Evolutionary conservation across 108 stramenopile genomes (phyloP).

Genomic region (Cylindrotheca fusiformis): DNA sequence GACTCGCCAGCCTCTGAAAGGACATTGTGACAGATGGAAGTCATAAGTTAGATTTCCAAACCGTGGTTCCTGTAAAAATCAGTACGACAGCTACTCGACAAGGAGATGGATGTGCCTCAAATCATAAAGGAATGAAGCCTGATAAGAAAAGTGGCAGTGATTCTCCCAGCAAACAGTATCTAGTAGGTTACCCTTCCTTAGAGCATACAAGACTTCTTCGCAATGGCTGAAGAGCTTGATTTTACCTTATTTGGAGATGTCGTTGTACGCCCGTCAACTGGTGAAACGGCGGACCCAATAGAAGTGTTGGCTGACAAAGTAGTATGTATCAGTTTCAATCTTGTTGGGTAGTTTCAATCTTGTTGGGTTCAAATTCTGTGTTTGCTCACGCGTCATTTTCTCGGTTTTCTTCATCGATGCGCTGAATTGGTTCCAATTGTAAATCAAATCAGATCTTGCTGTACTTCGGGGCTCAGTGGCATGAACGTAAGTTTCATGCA

Average conservation of each 20-base stretch:
- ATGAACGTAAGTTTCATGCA: conserved; percentile 50
- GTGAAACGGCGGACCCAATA: conserved; percentile 21
- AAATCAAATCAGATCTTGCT: conserved; percentile 30
- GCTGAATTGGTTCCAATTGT: neutral
- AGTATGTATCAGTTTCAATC: conserved; percentile 15
- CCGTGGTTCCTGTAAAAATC: too few relatives aligned
- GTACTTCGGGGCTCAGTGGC: conserved; percentile 65
- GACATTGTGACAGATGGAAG: too few relatives aligned
- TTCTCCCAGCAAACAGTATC: too few relatives aligned
- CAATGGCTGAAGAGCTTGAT: conserved; percentile 24
- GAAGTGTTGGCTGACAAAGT: conserved; percentile 36
- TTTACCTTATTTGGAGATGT: conserved; percentile 31
- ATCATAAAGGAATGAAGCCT: too few relatives aligned
- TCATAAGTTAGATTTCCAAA: too few relatives aligned
- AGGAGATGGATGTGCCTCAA: too few relatives aligned
- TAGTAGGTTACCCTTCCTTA: too few relatives aligned
- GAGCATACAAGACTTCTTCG: too few relatives aligned
- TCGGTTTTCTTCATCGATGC: neutral
- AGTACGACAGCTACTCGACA: too few relatives aligned
- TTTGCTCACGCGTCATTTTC: neutral
- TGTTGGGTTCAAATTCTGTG: neutral
- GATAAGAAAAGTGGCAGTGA: too few relatives aligned
- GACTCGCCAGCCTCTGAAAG: too few relatives aligned
- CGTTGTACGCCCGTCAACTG: conserved; percentile 19
- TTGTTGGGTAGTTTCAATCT: neutral